Evolutionary conservation across 768 basidiomycete species (phyloP).

Genomic region (Roridomyces roridus): DNA sequence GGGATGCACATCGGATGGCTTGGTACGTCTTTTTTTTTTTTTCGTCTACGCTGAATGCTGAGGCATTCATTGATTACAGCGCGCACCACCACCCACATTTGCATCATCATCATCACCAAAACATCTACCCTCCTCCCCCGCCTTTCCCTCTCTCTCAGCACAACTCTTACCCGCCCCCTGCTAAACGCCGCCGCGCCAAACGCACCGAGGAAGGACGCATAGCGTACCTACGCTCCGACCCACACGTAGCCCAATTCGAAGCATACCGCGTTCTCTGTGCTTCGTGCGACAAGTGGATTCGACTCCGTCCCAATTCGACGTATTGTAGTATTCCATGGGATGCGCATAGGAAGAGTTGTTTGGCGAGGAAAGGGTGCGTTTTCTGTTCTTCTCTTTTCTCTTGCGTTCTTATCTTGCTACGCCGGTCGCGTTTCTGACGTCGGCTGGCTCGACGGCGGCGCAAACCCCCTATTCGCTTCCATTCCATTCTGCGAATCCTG

Average conservation of each 20-base stretch:
- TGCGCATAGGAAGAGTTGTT: conserved; percentile 82
- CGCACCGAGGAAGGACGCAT: conserved; percentile 60
- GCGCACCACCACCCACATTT: too few species aligned
- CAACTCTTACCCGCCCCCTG: conserved; percentile 13
- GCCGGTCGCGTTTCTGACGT: too few species aligned
- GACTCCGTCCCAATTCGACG: conserved; percentile 84
- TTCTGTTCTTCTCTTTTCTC: conserved; percentile 1
- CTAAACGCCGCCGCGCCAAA: conserved; percentile 23
- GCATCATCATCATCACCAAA: not conserved
- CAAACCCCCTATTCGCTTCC: too few species aligned
- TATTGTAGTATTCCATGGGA: conserved; percentile 92
- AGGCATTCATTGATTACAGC: too few species aligned
- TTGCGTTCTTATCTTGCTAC: too few species aligned
- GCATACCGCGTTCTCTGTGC: conserved; percentile 82
- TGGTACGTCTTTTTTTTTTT: conserved; percentile 51
- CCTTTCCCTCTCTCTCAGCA: not conserved
- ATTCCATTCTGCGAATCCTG: too few species aligned
- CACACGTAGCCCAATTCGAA: conserved; percentile 26
- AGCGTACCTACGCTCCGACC: conserved; percentile 39
- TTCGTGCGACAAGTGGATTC: conserved; percentile 85
- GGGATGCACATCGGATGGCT: conserved; percentile 67
- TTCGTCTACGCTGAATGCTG: conserved; percentile 5
- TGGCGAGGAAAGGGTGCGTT: conserved; percentile 77
- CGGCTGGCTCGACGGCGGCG: too few species aligned
- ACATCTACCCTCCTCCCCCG: not conserved